Base-by-base conservation (phyloP, 2,329 filamentous ascomycete species). In the Calonectria henricotiae region DNA sequence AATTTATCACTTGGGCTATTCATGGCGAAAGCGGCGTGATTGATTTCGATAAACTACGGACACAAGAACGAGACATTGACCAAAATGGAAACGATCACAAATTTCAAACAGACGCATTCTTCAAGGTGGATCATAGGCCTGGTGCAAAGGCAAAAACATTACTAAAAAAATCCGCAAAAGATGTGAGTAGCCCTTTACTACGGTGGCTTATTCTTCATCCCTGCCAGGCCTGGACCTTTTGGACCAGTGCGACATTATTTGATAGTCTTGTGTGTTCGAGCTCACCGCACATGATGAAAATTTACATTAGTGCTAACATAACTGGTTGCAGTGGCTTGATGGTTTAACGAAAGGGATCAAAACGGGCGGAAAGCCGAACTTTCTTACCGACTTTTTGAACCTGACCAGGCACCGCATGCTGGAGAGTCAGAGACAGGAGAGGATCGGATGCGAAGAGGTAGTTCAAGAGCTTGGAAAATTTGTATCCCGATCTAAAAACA, bases 1-100 rank as follows among this genome's bases (percentile, higher is more conserved):
- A 72, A 37, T 51, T 69, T n/a, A 30, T 69, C 4, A 69, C 67
- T 1, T 72, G 70, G 70, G 67, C 63, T 2, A 25, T 66, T 15
- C 20, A n/a, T 13, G 72, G 60, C 4, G 67, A 46, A 30, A 62
- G 74, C 5, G 62, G 46, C 9, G 41, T 65, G 13, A 11, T 30
- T 4, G 37, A 25, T 8, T 69, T 61, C 32, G 64, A 65, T n/a
- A 25, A 43, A 4, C 6, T 5, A 15, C 39, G 43, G 23, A 60
- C 17, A 7, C 3, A 43, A 1, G 51, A 61, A 27, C n/a, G 49
- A 41, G 39, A 64, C 15, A 41, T 20, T 32, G 39, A 49, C 17
- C 27, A 39, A 4, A 30, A 61, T 7, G 27, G 20, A 51, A 49
- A n/a, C 1, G 5, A 1, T 32, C 58, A 9, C n/a, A 12, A 62